These are phyloP conservation scores for Lepiota brunneoincarnata DNA, from an alignment of 768 basidiomycete genomes.

Conservation along the genomic window DNA sequence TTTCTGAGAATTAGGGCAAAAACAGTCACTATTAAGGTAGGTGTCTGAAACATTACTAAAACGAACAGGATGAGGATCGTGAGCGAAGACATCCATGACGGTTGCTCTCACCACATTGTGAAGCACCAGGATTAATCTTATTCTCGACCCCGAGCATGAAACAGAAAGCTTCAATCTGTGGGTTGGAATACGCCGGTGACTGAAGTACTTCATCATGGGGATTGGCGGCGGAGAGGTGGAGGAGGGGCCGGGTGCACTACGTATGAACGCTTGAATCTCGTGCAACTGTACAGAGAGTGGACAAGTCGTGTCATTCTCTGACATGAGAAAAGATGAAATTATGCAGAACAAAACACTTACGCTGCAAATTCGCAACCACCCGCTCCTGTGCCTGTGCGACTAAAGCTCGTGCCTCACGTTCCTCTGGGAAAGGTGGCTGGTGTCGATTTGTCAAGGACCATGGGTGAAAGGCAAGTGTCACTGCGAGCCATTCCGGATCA, in stretches of 20 bases:
- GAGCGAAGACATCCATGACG: too few species aligned
- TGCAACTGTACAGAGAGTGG: constrained; percentile 39
- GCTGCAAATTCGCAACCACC: constrained; percentile 58
- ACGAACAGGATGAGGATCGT: too few species aligned
- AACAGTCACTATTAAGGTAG: too few species aligned
- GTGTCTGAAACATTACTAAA: too few species aligned
- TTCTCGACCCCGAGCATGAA: constrained; percentile 76
- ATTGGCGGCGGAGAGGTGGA: constrained; percentile 2
- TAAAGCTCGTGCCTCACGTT: constrained; percentile 45
- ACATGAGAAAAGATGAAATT: too few species aligned
- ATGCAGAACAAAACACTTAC: background rate
- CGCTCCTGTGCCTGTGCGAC: constrained; percentile 63
- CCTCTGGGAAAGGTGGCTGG: constrained; percentile 61
- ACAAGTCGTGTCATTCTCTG: constrained; percentile 18
- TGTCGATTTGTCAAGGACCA: constrained; percentile 56
- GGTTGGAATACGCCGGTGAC: constrained; percentile 74
- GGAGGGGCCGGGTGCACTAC: constrained; percentile 55
- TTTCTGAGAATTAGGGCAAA: too few species aligned
- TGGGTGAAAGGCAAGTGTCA: constrained; percentile 82
- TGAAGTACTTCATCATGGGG: constrained; percentile 1
- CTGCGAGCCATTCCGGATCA: constrained; percentile 93
- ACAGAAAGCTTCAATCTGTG: constrained; percentile 88
- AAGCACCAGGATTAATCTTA: constrained; percentile 39
- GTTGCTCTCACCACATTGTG: background rate
- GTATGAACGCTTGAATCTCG: constrained; percentile 64